Evolutionary conservation across 2,329 filamentous ascomycete genomes (phyloP).

Genomic region (Colletotrichum tamarilloi): DNA sequence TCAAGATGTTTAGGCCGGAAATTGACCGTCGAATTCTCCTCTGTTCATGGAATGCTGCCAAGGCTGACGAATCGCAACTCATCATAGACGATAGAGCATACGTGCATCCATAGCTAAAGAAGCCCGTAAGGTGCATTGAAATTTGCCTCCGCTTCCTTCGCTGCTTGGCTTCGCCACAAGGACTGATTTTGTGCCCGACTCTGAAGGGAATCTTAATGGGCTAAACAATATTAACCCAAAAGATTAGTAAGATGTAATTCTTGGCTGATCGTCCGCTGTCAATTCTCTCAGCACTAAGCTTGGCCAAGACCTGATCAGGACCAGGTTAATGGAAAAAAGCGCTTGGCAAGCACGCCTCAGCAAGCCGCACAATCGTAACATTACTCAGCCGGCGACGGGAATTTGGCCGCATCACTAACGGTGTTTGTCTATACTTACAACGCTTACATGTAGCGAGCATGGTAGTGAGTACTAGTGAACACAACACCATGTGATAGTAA

Average conservation of each 20-base stretch:
- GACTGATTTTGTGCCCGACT: background rate
- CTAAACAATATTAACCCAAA: too few species aligned
- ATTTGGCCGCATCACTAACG: background rate
- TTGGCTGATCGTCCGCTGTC: background rate
- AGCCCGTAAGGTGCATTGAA: background rate
- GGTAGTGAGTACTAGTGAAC: too few species aligned
- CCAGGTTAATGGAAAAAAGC: background rate
- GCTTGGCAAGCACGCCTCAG: background rate
- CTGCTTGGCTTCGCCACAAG: background rate
- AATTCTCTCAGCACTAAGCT: background rate
- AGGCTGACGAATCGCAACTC: background rate
- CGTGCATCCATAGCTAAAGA: too few species aligned
- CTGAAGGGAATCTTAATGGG: background rate
- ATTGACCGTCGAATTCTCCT: background rate
- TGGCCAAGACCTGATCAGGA: background rate
- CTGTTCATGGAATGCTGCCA: background rate
- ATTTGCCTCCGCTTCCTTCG: constrained; percentile 13
- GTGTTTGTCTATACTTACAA: background rate
- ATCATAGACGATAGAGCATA: background rate
- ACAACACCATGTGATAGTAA: too few species aligned
- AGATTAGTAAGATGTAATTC: background rate
- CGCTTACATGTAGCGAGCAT: too few species aligned
- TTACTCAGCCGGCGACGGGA: background rate
- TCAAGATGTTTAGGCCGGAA: background rate
- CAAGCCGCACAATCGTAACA: background rate